Base-by-base conservation (phyloP, 2,329 filamentous ascomycete genomes). In the Arthrobotrys musiformis region DNA sequence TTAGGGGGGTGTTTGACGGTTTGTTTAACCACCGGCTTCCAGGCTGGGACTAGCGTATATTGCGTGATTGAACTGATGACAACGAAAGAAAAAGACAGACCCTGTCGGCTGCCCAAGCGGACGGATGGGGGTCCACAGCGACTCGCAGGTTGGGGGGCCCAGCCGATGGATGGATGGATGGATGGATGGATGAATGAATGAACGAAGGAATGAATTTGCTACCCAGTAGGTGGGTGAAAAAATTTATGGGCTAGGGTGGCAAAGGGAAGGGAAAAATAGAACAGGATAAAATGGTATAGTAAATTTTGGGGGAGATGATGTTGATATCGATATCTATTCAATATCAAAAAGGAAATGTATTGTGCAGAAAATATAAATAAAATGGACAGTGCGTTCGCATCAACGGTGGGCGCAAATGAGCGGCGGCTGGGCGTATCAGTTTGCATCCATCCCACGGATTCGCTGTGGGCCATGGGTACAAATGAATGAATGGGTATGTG, bases 41-140 rank as follows among this genome's bases (percentile, higher is more conserved):
- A 6, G 2, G 13, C 9, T 15, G 4, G 58, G 64, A 28, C 33
- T 76, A 76, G 72, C 58, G 37, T 33, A 19, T 30, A 76, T 76
- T 67, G 72, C 72, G 72, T 76, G 72, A 58, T 76, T 69, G 72
- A 58, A 37, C 33, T 19, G 33, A 68, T 37, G 40, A 42, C 28
- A 37, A 62, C 37, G 40, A 50, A 17, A 61, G 56, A 50, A 64
- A 48, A 64, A 50, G 28, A 13, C 19, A 28, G 61, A 52, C 48
- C 46, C 46, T 44, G 66, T 58, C 54, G 54, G 33, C 54, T 58
- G 54, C 54, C 19, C 54, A n/a, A 56, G 54, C 54, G 54, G 54
- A 58, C 13, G 30, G 54, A 58, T 58, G 54, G 54, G 54, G 54
- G 54, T 58, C 54, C 30, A 58, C 54, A 26, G 30, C 19, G 8